These are phyloP conservation scores for Candida jianshihensis DNA, from an alignment of 805 yeast genomes.

Conservation along the genomic window DNA sequence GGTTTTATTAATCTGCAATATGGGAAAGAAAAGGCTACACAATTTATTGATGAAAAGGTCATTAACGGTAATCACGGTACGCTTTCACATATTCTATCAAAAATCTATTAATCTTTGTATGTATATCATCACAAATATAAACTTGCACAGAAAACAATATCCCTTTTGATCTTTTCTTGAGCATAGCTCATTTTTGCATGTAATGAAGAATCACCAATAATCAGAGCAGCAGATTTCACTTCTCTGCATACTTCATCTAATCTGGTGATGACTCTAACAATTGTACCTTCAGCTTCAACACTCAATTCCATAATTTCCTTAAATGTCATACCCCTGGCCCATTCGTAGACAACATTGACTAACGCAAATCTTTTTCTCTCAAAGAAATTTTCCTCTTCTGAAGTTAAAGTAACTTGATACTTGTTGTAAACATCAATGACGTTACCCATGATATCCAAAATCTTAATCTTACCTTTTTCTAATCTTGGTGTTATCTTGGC, in stretches of 20 bases:
- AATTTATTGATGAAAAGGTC: constrained; percentile 16
- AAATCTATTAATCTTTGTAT: too few relatives aligned
- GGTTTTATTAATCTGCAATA: constrained; percentile 19
- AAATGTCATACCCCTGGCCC: constrained; percentile 95
- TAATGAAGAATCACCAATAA: constrained; percentile 88
- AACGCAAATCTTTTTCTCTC: constrained; percentile 83
- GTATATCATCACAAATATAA: too few relatives aligned
- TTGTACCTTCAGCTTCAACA: constrained; percentile 91
- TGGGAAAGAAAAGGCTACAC: constrained; percentile 13
- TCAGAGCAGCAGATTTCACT: constrained; percentile 87
- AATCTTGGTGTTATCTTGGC: constrained; percentile 67
- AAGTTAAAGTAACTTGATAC: constrained; percentile 67
- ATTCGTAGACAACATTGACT: constrained; percentile 91
- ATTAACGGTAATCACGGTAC: constrained; percentile 5
- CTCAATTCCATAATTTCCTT: constrained; percentile 86
- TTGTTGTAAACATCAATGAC: constrained; percentile 55
- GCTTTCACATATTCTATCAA: too few relatives aligned
- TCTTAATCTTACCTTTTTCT: constrained; percentile 60
- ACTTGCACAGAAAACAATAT: constrained; percentile 95
- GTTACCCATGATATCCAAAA: constrained; percentile 61
- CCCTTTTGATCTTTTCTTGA: constrained; percentile 92
- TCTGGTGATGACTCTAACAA: constrained; percentile 91
- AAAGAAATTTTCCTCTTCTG: constrained; percentile 79
- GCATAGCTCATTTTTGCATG: constrained; percentile 87
- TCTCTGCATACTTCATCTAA: constrained; percentile 93